A percentile compares a stretch with the other conserved stretches of the same genome.
Evolutionary conservation across 1,284 basidiomycete genomes (phyloP).

Genomic region (Malassezia equina): DNA sequence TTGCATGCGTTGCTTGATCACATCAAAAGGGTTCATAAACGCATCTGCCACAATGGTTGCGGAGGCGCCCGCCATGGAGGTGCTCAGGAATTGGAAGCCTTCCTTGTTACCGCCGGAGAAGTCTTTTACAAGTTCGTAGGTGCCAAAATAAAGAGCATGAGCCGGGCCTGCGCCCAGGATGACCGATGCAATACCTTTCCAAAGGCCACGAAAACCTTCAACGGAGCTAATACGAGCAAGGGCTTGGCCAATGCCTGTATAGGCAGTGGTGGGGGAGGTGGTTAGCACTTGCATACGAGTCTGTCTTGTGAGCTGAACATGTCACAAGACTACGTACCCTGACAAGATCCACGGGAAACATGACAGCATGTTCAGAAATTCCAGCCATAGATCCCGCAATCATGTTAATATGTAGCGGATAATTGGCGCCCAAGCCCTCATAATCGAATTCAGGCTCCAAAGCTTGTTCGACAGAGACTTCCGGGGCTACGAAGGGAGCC

Average conservation of each 20-base stretch:
- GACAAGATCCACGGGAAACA: conserved; percentile 97
- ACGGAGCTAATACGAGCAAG: conserved; percentile 80
- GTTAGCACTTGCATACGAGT: conserved; percentile 96
- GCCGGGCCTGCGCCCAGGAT: conserved; percentile 94
- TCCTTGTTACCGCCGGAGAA: conserved; percentile 72
- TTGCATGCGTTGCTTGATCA: conserved; percentile 99
- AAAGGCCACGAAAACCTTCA: conserved; percentile 80
- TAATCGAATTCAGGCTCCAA: conserved; percentile 36
- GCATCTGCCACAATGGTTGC: conserved; percentile 94
- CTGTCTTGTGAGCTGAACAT: conserved; percentile 51
- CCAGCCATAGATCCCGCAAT: conserved; percentile 91
- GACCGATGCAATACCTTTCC: conserved; percentile 94
- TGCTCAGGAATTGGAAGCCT: conserved; percentile 71
- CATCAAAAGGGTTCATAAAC: conserved; percentile 99
- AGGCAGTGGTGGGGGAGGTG: conserved; percentile 68
- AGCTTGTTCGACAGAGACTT: conserved; percentile 1
- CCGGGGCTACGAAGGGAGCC: neutral
- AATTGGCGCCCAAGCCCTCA: conserved; percentile 39
- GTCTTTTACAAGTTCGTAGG: conserved; percentile 89
- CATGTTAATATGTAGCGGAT: conserved; percentile 66
- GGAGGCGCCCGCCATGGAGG: conserved; percentile 81
- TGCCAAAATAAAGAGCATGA: conserved; percentile 95
- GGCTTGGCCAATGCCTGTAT: conserved; percentile 78
- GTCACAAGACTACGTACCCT: conserved; percentile 56
- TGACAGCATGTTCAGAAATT: conserved; percentile 96